A percentile compares a stretch with the other conserved stretches of the same genome.
Evolutionary conservation across 345 rosid genomes (phyloP).

Genomic region (Brassica cretica): DNA sequence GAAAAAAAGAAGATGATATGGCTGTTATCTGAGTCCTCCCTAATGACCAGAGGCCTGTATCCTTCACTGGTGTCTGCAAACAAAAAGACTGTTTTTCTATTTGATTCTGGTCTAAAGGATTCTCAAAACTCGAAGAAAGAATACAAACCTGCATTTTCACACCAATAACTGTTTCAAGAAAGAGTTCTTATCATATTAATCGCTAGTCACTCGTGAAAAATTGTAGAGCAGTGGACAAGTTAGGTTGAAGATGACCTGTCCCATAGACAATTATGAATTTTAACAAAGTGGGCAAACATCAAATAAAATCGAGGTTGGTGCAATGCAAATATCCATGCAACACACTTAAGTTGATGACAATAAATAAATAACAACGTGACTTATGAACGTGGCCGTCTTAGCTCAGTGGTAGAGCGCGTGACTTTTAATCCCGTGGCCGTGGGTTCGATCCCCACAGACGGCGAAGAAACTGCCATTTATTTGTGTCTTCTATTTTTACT

Average conservation of each 20-base stretch:
- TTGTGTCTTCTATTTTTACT: background rate
- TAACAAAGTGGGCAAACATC: no score
- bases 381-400: background rate
- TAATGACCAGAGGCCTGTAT: no score
- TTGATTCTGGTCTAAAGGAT: no score
- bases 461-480: background rate
- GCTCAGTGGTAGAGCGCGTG: conserved; percentile 21
- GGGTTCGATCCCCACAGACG: conserved; percentile 7
- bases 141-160: no score
- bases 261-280: background rate
- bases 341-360: conserved; percentile 38
- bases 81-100: no score
- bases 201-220: background rate
- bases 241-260: conserved; percentile 23
- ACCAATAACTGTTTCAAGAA: no score
- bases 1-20: no score
- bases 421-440: conserved; percentile 17
- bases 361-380: background rate
- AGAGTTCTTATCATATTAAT: no score
- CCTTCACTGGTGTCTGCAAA: no score
- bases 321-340: background rate
- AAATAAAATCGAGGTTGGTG: background rate
- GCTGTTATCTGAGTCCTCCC: no score
- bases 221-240: background rate
- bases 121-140: no score